These are phyloP conservation scores for Calendula officinalis DNA, from an alignment of 129 eudicot genomes.

Conservation along the genomic window DNA sequence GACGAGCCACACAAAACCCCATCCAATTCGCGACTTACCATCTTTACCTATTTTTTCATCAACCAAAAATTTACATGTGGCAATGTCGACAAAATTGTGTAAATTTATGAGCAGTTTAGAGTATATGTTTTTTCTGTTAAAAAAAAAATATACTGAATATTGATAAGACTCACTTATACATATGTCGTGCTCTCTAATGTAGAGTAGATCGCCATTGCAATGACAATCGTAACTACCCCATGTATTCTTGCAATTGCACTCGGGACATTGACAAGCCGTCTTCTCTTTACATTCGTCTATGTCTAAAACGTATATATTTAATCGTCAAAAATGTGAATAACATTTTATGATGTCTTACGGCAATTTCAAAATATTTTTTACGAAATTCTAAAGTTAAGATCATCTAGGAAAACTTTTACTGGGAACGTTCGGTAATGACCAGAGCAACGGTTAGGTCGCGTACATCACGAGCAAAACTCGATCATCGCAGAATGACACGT, in stretches of 20 bases:
- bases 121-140: neutral
- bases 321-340: neutral
- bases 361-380: neutral
- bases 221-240: slow-evolving; percentile 90
- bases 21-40: slow-evolving; percentile 39
- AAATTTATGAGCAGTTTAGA: neutral
- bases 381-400: too few species aligned
- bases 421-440: too few species aligned
- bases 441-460: too few species aligned
- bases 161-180: slow-evolving; percentile 65
- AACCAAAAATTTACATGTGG: neutral
- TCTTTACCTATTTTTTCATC: slow-evolving; percentile 49
- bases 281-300: slow-evolving; percentile 85
- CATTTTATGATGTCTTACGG: neutral
- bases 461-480: too few species aligned
- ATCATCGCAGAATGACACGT: too few species aligned
- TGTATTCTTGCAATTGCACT: slow-evolving; percentile 86
- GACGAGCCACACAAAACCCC: slow-evolving; percentile 70
- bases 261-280: slow-evolving; percentile 74
- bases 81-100: neutral
- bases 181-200: slow-evolving; percentile 81
- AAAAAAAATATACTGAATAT: too few species aligned
- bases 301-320: slow-evolving; percentile 43
- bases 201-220: slow-evolving; percentile 58
- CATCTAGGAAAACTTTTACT: too few species aligned